Evolutionary conservation across 768 basidiomycete species (phyloP).

Genomic region (Hypholoma sublateritium): DNA sequence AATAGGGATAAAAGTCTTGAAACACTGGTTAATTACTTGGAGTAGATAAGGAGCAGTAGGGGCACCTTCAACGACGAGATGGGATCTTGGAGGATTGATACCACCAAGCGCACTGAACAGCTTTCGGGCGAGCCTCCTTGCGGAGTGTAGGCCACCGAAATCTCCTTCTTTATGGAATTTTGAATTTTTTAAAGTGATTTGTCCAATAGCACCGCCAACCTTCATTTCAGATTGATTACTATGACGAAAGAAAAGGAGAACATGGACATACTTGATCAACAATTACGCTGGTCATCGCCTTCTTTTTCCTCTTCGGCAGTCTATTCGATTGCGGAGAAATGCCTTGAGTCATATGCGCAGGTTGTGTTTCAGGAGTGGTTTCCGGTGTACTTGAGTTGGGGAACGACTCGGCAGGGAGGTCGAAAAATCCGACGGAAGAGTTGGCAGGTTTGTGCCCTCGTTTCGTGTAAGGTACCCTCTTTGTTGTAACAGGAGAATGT

Average conservation of each 20-base stretch:
- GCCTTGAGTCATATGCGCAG: not conserved
- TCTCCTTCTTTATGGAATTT: conserved; percentile 56
- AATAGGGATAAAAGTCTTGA: conserved; percentile 77
- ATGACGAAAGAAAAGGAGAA: not conserved
- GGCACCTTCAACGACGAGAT: conserved; percentile 68
- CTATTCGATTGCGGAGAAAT: conserved; percentile 11
- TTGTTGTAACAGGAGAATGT: conserved; percentile 38
- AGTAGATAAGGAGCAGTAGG: not conserved
- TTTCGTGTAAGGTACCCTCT: conserved; percentile 39
- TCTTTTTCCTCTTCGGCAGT: conserved; percentile 35
- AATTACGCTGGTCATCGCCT: conserved; percentile 62
- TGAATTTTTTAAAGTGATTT: conserved; percentile 68
- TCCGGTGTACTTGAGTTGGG: not conserved
- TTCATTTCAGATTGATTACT: conserved; percentile 8
- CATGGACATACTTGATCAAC: conserved; percentile 56
- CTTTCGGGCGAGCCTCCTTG: conserved; percentile 66
- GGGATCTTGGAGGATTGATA: conserved; percentile 55
- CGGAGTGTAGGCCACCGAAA: conserved; percentile 59
- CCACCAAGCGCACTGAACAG: conserved; percentile 63
- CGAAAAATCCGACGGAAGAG: conserved; percentile 33
- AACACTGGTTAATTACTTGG: not conserved
- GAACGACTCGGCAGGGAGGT: conserved; percentile 24
- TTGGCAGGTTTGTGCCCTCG: conserved; percentile 45
- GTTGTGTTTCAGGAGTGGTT: conserved; percentile 9
- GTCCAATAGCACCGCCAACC: conserved; percentile 65